phyloP scores from a whole-genome alignment of 2,329 filamentous ascomycete species.

The Cladosporium sp. region DNA sequence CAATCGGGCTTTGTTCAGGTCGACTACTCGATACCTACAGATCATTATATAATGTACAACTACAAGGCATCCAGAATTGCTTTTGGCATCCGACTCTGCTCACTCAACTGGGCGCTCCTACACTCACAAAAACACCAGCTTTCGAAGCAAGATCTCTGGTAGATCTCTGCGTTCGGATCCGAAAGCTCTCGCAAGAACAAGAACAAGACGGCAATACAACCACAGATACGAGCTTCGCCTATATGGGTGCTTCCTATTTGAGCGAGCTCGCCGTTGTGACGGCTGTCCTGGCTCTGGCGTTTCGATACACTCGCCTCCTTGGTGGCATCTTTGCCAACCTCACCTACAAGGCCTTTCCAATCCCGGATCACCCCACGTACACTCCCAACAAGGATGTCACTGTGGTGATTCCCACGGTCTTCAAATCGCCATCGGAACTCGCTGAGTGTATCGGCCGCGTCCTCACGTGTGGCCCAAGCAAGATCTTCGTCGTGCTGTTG shows the following conservation, averaged over 20 bases:
- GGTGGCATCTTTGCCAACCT: conserved; percentile 27
- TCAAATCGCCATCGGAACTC: conserved; percentile 28
- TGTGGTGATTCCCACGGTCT: conserved; percentile 33
- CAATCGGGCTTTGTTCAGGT: background rate
- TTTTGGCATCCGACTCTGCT: background rate
- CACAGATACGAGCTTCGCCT: background rate
- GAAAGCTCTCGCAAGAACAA: background rate
- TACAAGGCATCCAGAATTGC: background rate
- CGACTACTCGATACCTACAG: background rate
- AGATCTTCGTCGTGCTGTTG: conserved; percentile 28
- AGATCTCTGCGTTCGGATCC: background rate
- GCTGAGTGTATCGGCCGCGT: conserved; percentile 27
- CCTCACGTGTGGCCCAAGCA: conserved; percentile 20
- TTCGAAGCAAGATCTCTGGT: background rate
- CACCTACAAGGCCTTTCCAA: conserved; percentile 25
- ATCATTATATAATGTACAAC: background rate
- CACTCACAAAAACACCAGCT: background rate
- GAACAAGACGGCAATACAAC: background rate
- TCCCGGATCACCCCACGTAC: conserved; percentile 24
- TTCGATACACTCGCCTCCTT: conserved; percentile 27
- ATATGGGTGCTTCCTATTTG: background rate
- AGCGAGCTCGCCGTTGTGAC: conserved; percentile 7
- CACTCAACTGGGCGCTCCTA: background rate
- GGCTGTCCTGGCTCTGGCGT: conserved; percentile 15
- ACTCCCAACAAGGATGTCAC: conserved; percentile 24